Conservation (phyloP, 2,329 filamentous ascomycete species). For the Aspergillus sp. region DNA sequence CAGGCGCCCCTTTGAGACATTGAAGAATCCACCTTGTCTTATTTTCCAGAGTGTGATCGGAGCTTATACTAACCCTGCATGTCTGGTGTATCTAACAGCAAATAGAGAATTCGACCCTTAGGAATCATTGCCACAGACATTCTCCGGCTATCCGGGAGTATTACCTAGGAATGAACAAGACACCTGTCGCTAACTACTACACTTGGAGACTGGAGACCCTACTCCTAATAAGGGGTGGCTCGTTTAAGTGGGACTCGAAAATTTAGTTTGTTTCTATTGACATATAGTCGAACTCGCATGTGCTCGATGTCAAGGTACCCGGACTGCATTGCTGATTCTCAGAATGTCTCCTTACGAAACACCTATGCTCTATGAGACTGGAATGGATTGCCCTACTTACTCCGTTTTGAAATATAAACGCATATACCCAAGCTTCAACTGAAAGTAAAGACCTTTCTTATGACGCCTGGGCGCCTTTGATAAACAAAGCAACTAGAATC, state of each 20-base stretch:
- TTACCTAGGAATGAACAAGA: background rate
- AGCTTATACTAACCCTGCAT: background rate
- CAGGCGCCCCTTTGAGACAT: background rate
- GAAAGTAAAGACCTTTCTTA: too few species aligned
- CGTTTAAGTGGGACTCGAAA: background rate
- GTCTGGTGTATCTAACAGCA: too few species aligned
- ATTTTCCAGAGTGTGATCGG: background rate
- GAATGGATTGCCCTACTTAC: too few species aligned
- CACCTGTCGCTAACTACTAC: too few species aligned
- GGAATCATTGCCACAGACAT: too few species aligned
- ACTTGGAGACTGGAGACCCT: background rate
- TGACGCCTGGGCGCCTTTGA: background rate
- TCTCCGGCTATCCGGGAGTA: background rate
- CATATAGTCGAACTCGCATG: background rate
- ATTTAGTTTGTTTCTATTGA: background rate
- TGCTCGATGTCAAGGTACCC: background rate
- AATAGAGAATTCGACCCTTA: background rate
- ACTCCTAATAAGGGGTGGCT: background rate
- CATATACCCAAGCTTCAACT: background rate
- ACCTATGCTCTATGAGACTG: background rate
- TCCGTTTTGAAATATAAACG: background rate
- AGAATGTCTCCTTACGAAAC: background rate
- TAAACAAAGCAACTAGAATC: background rate
- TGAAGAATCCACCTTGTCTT: background rate
- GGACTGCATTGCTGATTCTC: too few species aligned